Percentiles rank a stretch among this genome's conserved stretches.
These are phyloP conservation scores for Leishmania aethiopica DNA, from an alignment of 208 protist species.

Conservation along the genomic window DNA sequence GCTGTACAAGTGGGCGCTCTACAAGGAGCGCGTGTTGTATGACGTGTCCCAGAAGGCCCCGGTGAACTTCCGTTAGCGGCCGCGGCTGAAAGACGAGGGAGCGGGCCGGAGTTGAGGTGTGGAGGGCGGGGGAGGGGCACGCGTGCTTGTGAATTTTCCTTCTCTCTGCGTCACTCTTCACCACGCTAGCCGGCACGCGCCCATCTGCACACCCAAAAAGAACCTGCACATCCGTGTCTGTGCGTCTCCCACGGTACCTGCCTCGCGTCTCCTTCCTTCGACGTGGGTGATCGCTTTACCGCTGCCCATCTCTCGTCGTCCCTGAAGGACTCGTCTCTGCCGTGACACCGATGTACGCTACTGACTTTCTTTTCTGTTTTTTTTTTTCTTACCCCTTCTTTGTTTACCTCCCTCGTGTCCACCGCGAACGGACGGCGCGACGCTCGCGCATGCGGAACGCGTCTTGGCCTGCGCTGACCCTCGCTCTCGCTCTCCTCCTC, in stretches of 20 bases:
- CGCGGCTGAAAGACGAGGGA: background rate
- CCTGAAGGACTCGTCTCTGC: background rate
- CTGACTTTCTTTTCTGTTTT: background rate
- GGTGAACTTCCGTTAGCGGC: slow-evolving; percentile 9
- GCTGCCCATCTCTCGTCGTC: background rate
- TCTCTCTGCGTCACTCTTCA: background rate
- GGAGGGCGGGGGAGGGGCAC: no score
- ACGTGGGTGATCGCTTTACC: background rate
- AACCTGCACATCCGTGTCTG: background rate
- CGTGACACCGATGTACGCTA: background rate
- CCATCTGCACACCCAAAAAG: background rate
- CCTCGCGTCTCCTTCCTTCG: background rate
- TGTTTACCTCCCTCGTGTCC: no score
- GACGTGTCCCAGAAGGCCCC: slow-evolving; percentile 24
- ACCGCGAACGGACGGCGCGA: no score
- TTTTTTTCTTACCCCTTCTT: background rate
- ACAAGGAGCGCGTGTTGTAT: slow-evolving; percentile 40
- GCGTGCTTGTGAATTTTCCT: background rate
- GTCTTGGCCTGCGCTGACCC: no score
- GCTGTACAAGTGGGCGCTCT: slow-evolving; percentile 47
- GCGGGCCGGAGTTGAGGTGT: background rate
- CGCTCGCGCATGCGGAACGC: no score
- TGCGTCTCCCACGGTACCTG: background rate
- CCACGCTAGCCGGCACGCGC: background rate
- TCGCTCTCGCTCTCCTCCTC: no score